Conservation (phyloP, 495 filamentous ascomycete species). For the Penicillium verhagenii region DNA sequence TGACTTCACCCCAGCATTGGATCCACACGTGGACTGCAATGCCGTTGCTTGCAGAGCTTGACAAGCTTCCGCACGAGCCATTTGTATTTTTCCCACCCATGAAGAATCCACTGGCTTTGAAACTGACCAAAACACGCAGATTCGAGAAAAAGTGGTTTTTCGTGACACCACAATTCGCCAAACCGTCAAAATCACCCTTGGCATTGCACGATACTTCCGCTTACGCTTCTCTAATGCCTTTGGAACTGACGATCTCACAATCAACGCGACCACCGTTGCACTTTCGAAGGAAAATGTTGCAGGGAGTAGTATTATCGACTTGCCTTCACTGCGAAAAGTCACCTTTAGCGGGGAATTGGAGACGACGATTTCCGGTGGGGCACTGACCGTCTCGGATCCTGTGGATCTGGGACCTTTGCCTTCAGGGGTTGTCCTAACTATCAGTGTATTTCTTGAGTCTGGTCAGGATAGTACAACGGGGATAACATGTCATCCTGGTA, state of each 20-base stretch:
- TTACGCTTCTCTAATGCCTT: slow-evolving; percentile 69
- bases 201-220: slow-evolving; percentile 50
- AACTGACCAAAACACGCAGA: neutral
- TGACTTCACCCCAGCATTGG: slow-evolving; percentile 1
- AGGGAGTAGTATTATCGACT: slow-evolving; percentile 54
- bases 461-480: slow-evolving; percentile 53
- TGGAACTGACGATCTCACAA: slow-evolving; percentile 57
- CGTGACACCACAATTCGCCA: slow-evolving; percentile 64
- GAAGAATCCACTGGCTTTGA: too few relatives aligned
- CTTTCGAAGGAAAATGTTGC: slow-evolving; percentile 48
- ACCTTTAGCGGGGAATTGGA: slow-evolving; percentile 54
- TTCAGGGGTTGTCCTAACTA: slow-evolving; percentile 48
- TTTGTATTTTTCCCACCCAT: slow-evolving; percentile 2
- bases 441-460: slow-evolving; percentile 57
- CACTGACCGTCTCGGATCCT: slow-evolving; percentile 62
- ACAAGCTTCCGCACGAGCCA: slow-evolving; percentile 5
- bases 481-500: slow-evolving; percentile 67
- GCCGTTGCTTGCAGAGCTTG: slow-evolving; percentile 9
- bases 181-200: slow-evolving; percentile 60
- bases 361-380: slow-evolving; percentile 56
- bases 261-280: slow-evolving; percentile 59
- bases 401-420: slow-evolving; percentile 50
- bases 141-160: slow-evolving; percentile 24
- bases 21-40: slow-evolving; percentile 14
- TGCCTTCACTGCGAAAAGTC: slow-evolving; percentile 45